These are phyloP conservation scores for Zopfochytrium polystomum DNA, from an alignment of 371 early-diverging fungal species.

Conservation along the genomic window DNA sequence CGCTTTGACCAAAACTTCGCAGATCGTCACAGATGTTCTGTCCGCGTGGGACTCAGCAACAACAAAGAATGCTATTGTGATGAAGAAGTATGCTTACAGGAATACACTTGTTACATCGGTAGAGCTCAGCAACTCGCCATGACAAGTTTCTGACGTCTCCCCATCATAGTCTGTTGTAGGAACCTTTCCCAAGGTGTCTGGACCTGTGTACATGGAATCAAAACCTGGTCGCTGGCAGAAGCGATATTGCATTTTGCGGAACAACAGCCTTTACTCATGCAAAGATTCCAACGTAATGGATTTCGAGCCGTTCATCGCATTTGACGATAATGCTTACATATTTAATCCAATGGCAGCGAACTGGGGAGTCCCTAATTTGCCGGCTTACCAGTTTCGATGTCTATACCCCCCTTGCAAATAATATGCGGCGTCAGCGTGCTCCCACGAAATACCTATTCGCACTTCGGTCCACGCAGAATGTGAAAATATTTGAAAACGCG, in stretches of 20 bases:
- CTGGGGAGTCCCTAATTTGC: constrained; percentile 61
- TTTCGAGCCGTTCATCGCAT: background rate
- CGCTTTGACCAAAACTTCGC: background rate
- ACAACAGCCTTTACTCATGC: constrained; percentile 65
- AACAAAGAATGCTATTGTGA: constrained; percentile 65
- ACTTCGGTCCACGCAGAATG: constrained; percentile 72
- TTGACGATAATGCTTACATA: background rate
- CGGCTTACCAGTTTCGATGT: constrained; percentile 68
- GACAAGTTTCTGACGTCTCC: constrained; percentile 6
- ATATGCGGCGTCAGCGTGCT: constrained; percentile 52
- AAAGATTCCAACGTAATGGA: constrained; percentile 9
- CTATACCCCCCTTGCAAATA: constrained; percentile 60
- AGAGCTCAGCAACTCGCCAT: background rate
- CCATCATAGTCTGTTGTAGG: constrained; percentile 30
- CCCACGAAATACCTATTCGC: constrained; percentile 83
- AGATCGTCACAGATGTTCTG: constrained; percentile 69
- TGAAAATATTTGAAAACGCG: constrained; percentile 74
- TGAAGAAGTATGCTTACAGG: constrained; percentile 64
- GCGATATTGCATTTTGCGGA: constrained; percentile 62
- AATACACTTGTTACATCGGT: constrained; percentile 38
- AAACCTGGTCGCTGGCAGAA: constrained; percentile 78
- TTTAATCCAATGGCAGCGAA: background rate
- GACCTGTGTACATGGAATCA: constrained; percentile 64
- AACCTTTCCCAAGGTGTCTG: constrained; percentile 47
- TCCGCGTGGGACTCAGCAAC: constrained; percentile 73